These are phyloP conservation scores for Shiraia sp. DNA, from an alignment of 2,329 filamentous ascomycete genomes.

Conservation along the genomic window DNA sequence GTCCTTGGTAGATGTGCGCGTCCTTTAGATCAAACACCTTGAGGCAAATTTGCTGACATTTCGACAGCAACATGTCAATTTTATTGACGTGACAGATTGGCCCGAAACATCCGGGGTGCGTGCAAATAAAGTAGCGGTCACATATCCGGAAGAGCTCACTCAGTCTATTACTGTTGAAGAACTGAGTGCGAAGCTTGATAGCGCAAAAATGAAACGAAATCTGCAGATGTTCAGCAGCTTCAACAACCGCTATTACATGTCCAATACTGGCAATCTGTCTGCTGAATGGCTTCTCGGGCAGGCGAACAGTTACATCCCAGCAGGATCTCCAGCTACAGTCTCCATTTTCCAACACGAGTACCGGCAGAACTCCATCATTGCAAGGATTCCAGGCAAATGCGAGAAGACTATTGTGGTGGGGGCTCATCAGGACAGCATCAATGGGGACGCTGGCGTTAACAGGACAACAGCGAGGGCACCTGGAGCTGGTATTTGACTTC, in stretches of 20 bases:
- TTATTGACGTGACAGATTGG: constrained; percentile 89
- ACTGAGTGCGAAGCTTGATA: constrained; percentile 69
- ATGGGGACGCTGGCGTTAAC: constrained; percentile 65
- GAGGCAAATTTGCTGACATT: neutral
- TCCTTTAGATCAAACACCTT: neutral
- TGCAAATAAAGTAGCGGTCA: constrained; percentile 38
- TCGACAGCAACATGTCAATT: constrained; percentile 60
- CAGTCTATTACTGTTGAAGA: constrained; percentile 68
- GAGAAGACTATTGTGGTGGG: constrained; percentile 85
- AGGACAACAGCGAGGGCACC: constrained; percentile 72
- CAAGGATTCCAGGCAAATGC: constrained; percentile 80
- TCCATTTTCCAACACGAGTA: constrained; percentile 77
- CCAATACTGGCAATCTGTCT: constrained; percentile 75
- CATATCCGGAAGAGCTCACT: constrained; percentile 67
- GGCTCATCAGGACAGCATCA: constrained; percentile 79
- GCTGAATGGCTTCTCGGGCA: constrained; percentile 82
- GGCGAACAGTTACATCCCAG: constrained; percentile 70
- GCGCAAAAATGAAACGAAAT: constrained; percentile 73
- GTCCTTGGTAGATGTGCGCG: constrained; percentile 1
- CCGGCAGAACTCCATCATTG: constrained; percentile 88
- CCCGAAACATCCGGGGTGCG: constrained; percentile 52
- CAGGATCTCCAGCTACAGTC: constrained; percentile 69
- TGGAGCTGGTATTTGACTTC: constrained; percentile 63
- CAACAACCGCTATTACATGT: constrained; percentile 80
- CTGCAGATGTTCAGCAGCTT: constrained; percentile 76